Evolutionary conservation across 768 basidiomycete species (phyloP).

Genomic region (Tulasnella sp.): DNA sequence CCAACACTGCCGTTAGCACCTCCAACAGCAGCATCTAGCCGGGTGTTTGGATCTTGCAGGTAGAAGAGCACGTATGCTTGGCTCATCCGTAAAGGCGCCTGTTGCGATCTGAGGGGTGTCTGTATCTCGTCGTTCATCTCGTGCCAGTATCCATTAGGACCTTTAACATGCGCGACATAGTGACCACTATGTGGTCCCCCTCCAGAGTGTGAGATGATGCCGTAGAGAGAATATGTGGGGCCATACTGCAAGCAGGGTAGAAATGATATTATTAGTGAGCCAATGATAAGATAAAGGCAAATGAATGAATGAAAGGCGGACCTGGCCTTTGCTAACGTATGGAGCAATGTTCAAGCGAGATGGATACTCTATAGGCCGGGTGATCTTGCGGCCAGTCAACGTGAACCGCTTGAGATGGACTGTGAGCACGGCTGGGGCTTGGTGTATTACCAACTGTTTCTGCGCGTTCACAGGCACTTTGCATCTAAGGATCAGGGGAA

Average conservation of each 20-base stretch:
- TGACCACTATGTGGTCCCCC: slow-evolving; percentile 91
- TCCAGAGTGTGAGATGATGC: slow-evolving; percentile 88
- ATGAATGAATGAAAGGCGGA: slow-evolving; percentile 20
- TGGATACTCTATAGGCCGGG: slow-evolving; percentile 65
- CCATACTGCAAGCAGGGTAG: slow-evolving; percentile 32
- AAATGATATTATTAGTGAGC: not conserved
- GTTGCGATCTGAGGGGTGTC: slow-evolving; percentile 25
- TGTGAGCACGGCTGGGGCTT: slow-evolving; percentile 80
- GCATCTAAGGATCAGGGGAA: slow-evolving; percentile 45
- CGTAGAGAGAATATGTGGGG: slow-evolving; percentile 78
- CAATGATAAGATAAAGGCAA: not conserved
- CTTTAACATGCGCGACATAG: slow-evolving; percentile 79
- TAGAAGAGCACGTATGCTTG: slow-evolving; percentile 94
- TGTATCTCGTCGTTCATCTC: slow-evolving; percentile 92
- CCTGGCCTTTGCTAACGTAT: slow-evolving; percentile 72
- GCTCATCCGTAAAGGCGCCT: slow-evolving; percentile 49
- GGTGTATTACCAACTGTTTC: slow-evolving; percentile 80
- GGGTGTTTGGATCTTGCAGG: slow-evolving; percentile 40
- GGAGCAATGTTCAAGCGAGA: slow-evolving; percentile 59
- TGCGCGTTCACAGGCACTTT: slow-evolving; percentile 83
- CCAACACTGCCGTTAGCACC: not conserved
- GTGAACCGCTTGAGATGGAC: slow-evolving; percentile 94
- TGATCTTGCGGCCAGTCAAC: slow-evolving; percentile 79
- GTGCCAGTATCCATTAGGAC: slow-evolving; percentile 61
- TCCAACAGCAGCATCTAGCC: not conserved